phyloP scores from a whole-genome alignment of 73 alveolate species.

The Blepharisma stoltei region DNA sequence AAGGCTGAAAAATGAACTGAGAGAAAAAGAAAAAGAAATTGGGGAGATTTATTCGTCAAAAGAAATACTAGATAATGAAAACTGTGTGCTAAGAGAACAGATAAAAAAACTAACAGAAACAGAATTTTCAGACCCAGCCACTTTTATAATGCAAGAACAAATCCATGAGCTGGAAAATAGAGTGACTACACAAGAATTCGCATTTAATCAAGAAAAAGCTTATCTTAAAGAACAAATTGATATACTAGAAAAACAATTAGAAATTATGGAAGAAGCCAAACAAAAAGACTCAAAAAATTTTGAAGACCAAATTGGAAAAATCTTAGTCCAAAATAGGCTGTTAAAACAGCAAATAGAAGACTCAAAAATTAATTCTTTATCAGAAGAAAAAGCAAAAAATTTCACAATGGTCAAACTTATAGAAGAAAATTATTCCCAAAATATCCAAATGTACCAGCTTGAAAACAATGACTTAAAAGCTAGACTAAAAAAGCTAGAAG shows the following conservation, averaged over 20 bases:
- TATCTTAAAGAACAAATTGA: not conserved
- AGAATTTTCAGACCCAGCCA: not conserved
- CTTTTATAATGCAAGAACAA: not conserved
- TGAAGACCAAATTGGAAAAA: not conserved
- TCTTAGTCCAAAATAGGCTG: not conserved
- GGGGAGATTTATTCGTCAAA: not conserved
- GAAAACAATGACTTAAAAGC: slow-evolving; percentile 9
- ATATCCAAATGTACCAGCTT: not conserved
- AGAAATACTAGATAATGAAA: not conserved
- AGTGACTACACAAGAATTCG: not conserved
- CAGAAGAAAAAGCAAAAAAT: not conserved
- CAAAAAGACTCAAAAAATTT: not conserved
- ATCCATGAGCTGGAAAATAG: not conserved
- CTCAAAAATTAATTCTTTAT: not conserved
- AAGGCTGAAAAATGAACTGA: not conserved
- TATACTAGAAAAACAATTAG: not conserved
- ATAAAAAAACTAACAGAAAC: not conserved
- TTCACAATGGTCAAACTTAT: not conserved
- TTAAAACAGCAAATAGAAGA: not conserved
- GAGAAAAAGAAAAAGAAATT: not conserved
- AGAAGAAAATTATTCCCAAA: slow-evolving; percentile 1
- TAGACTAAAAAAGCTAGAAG: not conserved
- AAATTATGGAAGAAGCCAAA: not conserved
- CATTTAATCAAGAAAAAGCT: not conserved
- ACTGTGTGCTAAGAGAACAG: not conserved